Evolutionary conservation across 2,329 filamentous ascomycete genomes (phyloP).

Genomic region (Zasmidium citrigriseum): DNA sequence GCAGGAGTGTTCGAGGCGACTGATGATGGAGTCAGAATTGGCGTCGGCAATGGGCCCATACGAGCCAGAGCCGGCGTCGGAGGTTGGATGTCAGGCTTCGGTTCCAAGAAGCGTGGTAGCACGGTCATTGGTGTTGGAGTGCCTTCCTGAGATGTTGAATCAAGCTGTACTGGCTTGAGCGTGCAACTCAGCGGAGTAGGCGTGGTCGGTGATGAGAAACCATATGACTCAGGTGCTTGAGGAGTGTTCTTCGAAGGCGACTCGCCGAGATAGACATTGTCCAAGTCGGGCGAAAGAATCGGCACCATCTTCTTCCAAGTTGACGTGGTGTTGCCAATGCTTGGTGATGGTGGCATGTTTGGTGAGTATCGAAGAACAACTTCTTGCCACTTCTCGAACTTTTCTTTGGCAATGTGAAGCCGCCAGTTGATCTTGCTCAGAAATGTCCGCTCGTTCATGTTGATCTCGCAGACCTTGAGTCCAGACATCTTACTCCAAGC

Average conservation of each 20-base stretch:
- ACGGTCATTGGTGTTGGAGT: conserved; percentile 45
- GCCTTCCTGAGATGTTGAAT: conserved; percentile 42
- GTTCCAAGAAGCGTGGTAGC: conserved; percentile 52
- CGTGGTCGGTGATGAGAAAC: conserved; percentile 24
- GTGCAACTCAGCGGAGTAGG: conserved; percentile 23
- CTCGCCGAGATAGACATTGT: conserved; percentile 38
- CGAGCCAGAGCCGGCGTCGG: conserved; percentile 58
- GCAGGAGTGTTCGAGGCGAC: conserved; percentile 60
- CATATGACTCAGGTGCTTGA: conserved; percentile 6
- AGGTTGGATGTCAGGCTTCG: conserved; percentile 50
- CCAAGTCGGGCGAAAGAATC: conserved; percentile 58
- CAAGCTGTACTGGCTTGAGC: conserved; percentile 19
- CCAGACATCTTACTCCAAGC: conserved; percentile 99
- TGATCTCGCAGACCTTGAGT: conserved; percentile 90
- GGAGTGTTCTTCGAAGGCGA: conserved; percentile 1
- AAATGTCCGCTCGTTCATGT: conserved; percentile 93
- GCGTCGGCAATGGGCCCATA: conserved; percentile 61
- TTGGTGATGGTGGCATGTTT: conserved; percentile 37
- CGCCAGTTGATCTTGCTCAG: conserved; percentile 89
- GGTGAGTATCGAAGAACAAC: conserved; percentile 85
- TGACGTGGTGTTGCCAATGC: conserved; percentile 18
- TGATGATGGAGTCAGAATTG: conserved; percentile 61
- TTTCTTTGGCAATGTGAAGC: conserved; percentile 84
- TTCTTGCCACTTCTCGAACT: conserved; percentile 92
- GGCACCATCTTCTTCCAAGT: conserved; percentile 55